Evolutionary conservation across 163 green algal genomes (phyloP), one percentile per base, ranked within the genome.

Genomic region (Scenedesmus sp.): DNA sequence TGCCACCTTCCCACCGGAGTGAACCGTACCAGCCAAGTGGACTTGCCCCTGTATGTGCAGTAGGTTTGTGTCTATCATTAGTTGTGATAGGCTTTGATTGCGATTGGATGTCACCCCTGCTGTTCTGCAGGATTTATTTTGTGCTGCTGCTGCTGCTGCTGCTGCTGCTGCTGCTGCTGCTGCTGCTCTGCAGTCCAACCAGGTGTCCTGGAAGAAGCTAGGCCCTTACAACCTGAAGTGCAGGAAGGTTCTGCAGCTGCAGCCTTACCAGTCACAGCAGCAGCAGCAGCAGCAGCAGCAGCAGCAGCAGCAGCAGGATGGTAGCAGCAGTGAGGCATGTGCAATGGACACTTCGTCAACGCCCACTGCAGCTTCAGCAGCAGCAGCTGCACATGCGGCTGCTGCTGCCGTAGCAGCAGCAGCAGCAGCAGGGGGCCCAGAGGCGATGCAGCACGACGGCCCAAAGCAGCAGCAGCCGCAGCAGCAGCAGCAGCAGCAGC

Each of bases 141-240:
- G 2, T 46, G 70, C 22, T 46, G n/a, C 35, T 81, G 33, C 70
- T 81, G 70, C 72, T 81, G 72, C 72, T 81, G 72, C 72, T 81
- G 35, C 72, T 81, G 72, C 72, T 81, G 70, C 22, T 46, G n/a
- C 35, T 81, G 33, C 70, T 81, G 70, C 72, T 81, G 72, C 72
- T 81, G 72, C 72, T 81, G 35, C 72, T 81, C 72, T 81, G 59
- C 88, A 91, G 88, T 86, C 61, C 53, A 84, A 91, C 83, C 72
- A 82, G 26, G 79, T 92, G 30, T 46, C 51, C 26, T 99, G 97
- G 98, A 99, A 99, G 95, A 99, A 99, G 93, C 83, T 95, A 3
- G 97, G 86, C 13, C 95, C 96, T n/a, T 99, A 99, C 95, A 97
- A 96, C 94, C 87, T 99, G 81, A 98, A 98, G 89, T 99, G 97